Percentiles rank a stretch among this genome's conserved stretches.
Evolutionary conservation across 2,329 filamentous ascomycete species (phyloP).

Genomic region (Curvularia eragrostidis): DNA sequence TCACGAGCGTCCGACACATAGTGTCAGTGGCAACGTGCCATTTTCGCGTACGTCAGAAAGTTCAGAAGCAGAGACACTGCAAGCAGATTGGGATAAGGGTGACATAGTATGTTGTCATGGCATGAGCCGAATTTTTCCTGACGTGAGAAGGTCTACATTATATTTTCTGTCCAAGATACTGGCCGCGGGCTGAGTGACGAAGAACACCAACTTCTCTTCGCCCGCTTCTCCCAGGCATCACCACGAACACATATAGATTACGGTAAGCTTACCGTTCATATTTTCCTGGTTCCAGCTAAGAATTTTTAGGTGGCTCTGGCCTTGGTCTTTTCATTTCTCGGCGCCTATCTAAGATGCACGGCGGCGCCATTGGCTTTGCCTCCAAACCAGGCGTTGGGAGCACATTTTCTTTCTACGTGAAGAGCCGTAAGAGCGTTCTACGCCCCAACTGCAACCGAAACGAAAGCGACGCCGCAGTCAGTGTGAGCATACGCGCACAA

Average conservation of each 20-base stretch:
- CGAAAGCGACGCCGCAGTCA: slow-evolving; percentile 12
- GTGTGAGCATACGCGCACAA: slow-evolving; percentile 21
- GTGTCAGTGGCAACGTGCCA: slow-evolving; percentile 32
- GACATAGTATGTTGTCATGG: slow-evolving; percentile 9
- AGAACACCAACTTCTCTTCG: slow-evolving; percentile 46
- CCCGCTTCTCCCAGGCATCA: slow-evolving; percentile 42
- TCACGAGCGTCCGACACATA: slow-evolving; percentile 39
- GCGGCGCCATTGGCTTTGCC: slow-evolving; percentile 39
- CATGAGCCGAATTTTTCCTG: not conserved
- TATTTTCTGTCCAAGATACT: slow-evolving; percentile 49
- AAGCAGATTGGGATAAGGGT: slow-evolving; percentile 46
- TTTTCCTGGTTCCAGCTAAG: not conserved
- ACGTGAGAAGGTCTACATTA: slow-evolving; percentile 43
- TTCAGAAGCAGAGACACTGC: slow-evolving; percentile 23
- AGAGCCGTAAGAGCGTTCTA: slow-evolving; percentile 23
- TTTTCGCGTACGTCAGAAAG: slow-evolving; percentile 21
- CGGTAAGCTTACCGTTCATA: not conserved
- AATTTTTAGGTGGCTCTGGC: slow-evolving; percentile 31
- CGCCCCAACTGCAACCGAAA: slow-evolving; percentile 14
- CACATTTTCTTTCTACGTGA: slow-evolving; percentile 45
- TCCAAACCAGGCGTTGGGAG: slow-evolving; percentile 35
- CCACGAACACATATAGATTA: slow-evolving; percentile 49
- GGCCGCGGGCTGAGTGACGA: slow-evolving; percentile 49
- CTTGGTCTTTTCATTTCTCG: slow-evolving; percentile 45
- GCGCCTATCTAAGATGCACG: slow-evolving; percentile 41